These are phyloP conservation scores for Leccinum colubrinum DNA, from an alignment of 1,284 basidiomycete genomes.

Conservation along the genomic window DNA sequence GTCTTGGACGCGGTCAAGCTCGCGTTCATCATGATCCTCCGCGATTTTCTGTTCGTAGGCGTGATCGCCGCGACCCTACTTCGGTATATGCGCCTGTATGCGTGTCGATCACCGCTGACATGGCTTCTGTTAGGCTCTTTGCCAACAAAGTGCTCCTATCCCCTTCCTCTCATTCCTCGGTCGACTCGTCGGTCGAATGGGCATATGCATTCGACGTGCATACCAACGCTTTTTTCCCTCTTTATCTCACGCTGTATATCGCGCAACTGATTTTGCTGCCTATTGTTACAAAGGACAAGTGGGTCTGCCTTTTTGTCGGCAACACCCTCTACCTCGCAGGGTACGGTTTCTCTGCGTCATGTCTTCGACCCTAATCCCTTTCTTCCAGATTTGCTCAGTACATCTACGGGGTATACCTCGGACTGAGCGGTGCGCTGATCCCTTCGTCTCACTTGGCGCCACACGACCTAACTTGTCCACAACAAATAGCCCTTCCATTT, in stretches of 20 bases:
- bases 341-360: conserved; percentile 39
- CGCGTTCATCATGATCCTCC: conserved; percentile 78
- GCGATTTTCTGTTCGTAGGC: conserved; percentile 83
- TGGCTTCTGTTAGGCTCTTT: conserved; percentile 51
- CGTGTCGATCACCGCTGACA: neutral
- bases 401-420: conserved; percentile 87
- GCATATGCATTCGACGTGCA: conserved; percentile 94
- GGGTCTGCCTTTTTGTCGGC: conserved; percentile 91
- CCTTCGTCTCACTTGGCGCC: neutral
- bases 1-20: conserved; percentile 57
- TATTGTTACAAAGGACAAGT: conserved; percentile 79
- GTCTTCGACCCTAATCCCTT: conserved; percentile 6
- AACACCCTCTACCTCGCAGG: conserved; percentile 90
- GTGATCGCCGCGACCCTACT: conserved; percentile 72
- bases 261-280: conserved; percentile 84
- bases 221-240: conserved; percentile 92
- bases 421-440: conserved; percentile 65
- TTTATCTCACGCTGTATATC: conserved; percentile 85
- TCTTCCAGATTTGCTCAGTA: conserved; percentile 75
- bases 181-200: conserved; percentile 82
- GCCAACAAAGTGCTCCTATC: conserved; percentile 72
- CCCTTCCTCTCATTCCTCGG: conserved; percentile 69
- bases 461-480: conserved; percentile 4
- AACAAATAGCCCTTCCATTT: conserved; percentile 77
- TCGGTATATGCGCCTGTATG: conserved; percentile 49